Percentiles rank a stretch among this genome's conserved stretches.
Conservation (phyloP, 1,284 basidiomycete species). For the Trichosporon sp. region DNA sequence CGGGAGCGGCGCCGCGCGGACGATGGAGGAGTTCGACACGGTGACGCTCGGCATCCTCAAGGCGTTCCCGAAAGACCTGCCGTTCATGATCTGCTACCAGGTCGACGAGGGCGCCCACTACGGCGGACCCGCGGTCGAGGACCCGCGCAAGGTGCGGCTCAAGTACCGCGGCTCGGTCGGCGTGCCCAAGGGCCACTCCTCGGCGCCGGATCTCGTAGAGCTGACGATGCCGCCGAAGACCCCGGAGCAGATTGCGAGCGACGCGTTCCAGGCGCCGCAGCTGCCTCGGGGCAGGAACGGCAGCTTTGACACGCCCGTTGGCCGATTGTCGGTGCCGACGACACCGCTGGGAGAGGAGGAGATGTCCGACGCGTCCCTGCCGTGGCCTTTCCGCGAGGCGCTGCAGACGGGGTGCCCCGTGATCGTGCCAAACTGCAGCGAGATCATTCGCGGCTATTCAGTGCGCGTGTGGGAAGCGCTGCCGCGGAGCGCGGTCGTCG, state of each 20-base stretch:
- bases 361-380: slow-evolving; percentile 13
- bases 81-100: slow-evolving; percentile 40
- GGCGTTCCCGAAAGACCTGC: slow-evolving; percentile 5
- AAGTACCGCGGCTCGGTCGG: slow-evolving; percentile 23
- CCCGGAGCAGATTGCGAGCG: slow-evolving; percentile 21
- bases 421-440: slow-evolving; percentile 35
- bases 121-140: neutral
- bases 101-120: slow-evolving; percentile 26
- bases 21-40: slow-evolving; percentile 37
- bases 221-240: slow-evolving; percentile 11
- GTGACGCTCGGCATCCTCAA: slow-evolving; percentile 33
- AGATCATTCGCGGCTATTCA: slow-evolving; percentile 35
- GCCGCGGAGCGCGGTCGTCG: slow-evolving; percentile 45
- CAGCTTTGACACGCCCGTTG: neutral
- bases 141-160: neutral
- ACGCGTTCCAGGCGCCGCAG: slow-evolving; percentile 21
- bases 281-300: neutral
- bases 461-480: slow-evolving; percentile 47
- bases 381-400: slow-evolving; percentile 44
- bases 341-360: neutral
- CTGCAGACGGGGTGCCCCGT: slow-evolving; percentile 31
- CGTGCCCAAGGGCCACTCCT: slow-evolving; percentile 36
- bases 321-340: neutral
- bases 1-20: slow-evolving; percentile 19
- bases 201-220: slow-evolving; percentile 17